Evolutionary conservation across 2,329 filamentous ascomycete species (phyloP), one percentile per base, ranked within the genome.

Genomic region (Tolypocladium album): DNA sequence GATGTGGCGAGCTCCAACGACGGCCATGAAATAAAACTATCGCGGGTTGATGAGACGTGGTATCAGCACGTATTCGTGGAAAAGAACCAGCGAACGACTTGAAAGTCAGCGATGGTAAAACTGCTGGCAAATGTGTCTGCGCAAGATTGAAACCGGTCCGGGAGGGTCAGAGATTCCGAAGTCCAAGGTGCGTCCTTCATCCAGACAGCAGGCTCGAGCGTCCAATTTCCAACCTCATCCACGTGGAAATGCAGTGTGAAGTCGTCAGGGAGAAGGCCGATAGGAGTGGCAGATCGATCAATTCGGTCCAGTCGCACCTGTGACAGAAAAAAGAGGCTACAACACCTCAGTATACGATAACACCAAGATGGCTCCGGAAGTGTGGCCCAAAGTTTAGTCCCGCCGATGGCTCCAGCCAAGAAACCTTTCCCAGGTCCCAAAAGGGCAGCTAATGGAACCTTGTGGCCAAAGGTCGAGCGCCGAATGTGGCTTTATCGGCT

Each of bases 21-120:
- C 70, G 70, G 70, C 71, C 72, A 74, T 76, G 67, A 69, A 74
- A 56, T 22, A 58, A 8, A 59, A 59, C 38, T 58, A 38, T 59
- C n/a, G 27, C 39, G 27, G n/a, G 22, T 42, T 36, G 39, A 40
- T 47, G 34, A 55, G 40, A 45, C 20, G 34, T 31, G 20, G 43
- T 24, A 45, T 58, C 31, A 36, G 50, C 31, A 38, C 17, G 50
- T 36, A 8, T 36, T 36, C 50, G 9, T n/a, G 50, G 20, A 36
- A 22, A 15, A 38, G 8, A 53, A 2, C 1, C 27, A 31, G 50
- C 7, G 31, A 8, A 22, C 17, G 31, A 13, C 50, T 38, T 38
- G 17, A 22, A 3, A 38, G 31, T 22, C 50, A 38, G 50, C 31
- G 34, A 52, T 2, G 47, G 27, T 20, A 13, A 36, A 53, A 9